phyloP scores from a whole-genome alignment of 331 rosid species.

The Rhamnella rubrinervis region DNA sequence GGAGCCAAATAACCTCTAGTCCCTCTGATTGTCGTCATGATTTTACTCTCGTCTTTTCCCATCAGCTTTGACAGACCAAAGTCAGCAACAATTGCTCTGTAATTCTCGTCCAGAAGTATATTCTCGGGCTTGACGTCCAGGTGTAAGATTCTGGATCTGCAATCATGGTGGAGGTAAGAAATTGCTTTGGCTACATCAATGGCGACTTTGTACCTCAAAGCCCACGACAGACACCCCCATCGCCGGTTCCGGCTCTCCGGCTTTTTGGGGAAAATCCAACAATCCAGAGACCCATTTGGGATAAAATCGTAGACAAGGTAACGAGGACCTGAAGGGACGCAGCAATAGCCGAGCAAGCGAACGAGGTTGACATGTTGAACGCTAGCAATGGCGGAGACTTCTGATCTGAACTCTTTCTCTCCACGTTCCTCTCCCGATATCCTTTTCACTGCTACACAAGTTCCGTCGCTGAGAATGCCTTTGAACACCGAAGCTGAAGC shows the following conservation, averaged over 20 bases:
- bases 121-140: constrained; percentile 97
- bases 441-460: constrained; percentile 78
- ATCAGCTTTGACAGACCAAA: constrained; percentile 83
- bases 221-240: constrained; percentile 74
- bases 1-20: constrained; percentile 93
- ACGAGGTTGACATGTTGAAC: constrained; percentile 84
- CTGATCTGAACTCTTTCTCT: constrained; percentile 76
- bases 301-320: constrained; percentile 72
- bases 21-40: constrained; percentile 73
- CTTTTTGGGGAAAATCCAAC: constrained; percentile 67
- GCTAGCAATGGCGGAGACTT: constrained; percentile 89
- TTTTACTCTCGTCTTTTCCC: constrained; percentile 63
- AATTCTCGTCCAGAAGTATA: constrained; percentile 71
- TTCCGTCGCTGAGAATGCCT: constrained; percentile 78
- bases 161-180: constrained; percentile 79
- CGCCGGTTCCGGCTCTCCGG: constrained; percentile 13
- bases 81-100: constrained; percentile 61
- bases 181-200: constrained; percentile 78
- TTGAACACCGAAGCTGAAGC: constrained; percentile 76
- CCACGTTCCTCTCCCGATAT: constrained; percentile 59
- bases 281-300: constrained; percentile 74
- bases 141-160: constrained; percentile 70
- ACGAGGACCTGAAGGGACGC: constrained; percentile 49
- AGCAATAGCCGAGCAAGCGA: constrained; percentile 67
- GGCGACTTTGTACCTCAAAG: constrained; percentile 60